These are phyloP conservation scores for Verbena officinalis DNA, from an alignment of 257 asterid species.

Conservation along the genomic window DNA sequence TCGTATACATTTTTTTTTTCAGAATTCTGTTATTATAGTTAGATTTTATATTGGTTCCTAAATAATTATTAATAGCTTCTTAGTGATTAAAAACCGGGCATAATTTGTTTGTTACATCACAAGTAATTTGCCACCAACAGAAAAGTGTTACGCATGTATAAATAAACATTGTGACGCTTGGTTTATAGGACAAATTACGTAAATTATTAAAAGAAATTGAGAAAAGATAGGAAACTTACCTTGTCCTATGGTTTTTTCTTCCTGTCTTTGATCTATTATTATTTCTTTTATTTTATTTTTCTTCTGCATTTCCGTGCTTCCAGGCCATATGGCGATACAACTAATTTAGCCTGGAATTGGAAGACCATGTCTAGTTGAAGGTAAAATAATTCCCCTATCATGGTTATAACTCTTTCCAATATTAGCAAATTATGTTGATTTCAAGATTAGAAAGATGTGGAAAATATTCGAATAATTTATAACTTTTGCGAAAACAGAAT, in stretches of 20 bases:
- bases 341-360: conserved; percentile 51
- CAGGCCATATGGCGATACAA: conserved; percentile 54
- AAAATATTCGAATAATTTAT: background rate
- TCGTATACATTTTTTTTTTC: conserved; percentile 17
- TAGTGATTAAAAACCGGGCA: background rate
- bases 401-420: conserved; percentile 15
- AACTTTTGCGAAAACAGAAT: background rate
- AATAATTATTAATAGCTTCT: conserved; percentile 15
- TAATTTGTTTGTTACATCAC: background rate
- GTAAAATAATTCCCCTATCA: conserved; percentile 27
- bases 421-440: conserved; percentile 2
- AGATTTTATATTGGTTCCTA: conserved; percentile 17
- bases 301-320: conserved; percentile 22
- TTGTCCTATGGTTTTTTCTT: background rate
- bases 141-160: background rate
- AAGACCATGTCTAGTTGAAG: conserved; percentile 44
- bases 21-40: conserved; percentile 13
- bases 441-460: background rate
- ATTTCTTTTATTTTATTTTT: conserved; percentile 18
- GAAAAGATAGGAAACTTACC: conserved; percentile 2
- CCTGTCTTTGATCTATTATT: background rate
- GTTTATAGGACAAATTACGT: background rate
- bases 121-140: conserved; percentile 2
- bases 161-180: background rate
- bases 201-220: background rate